These are phyloP conservation scores for Lentinula sp. DNA, from an alignment of 768 basidiomycete genomes.

Conservation along the genomic window DNA sequence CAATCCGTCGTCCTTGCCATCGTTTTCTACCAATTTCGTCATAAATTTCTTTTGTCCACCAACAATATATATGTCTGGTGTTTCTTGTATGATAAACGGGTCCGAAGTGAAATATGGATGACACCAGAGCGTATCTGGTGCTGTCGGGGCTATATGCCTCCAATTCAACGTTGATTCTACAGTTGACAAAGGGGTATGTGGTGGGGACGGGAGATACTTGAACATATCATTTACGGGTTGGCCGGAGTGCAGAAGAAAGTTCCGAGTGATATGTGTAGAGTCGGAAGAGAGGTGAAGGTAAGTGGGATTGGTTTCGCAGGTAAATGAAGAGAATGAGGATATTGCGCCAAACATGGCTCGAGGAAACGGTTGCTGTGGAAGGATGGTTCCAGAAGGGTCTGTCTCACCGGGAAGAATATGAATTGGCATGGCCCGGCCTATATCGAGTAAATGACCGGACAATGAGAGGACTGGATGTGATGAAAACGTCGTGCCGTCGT, in stretches of 20 bases:
- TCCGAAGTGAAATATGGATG: constrained; percentile 87
- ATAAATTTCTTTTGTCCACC: constrained; percentile 85
- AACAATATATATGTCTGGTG: constrained; percentile 89
- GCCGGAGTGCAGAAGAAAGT: constrained; percentile 81
- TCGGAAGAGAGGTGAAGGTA: constrained; percentile 59
- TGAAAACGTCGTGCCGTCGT: constrained; percentile 63
- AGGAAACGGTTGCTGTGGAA: constrained; percentile 93
- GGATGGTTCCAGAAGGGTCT: constrained; percentile 83
- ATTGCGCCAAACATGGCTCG: constrained; percentile 81
- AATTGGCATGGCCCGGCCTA: constrained; percentile 73
- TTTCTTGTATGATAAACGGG: constrained; percentile 82
- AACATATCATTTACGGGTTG: constrained; percentile 94
- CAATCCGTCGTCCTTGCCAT: constrained; percentile 26
- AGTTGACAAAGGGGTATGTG: constrained; percentile 66
- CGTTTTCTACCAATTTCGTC: constrained; percentile 56
- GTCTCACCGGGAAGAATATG: constrained; percentile 84
- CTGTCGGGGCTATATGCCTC: constrained; percentile 98
- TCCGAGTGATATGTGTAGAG: constrained; percentile 31
- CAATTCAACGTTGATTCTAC: constrained; percentile 79
- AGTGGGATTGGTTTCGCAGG: constrained; percentile 83
- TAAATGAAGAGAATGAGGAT: constrained; percentile 55
- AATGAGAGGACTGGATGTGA: constrained; percentile 70
- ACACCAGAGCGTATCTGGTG: constrained; percentile 98
- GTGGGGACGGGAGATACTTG: constrained; percentile 79
- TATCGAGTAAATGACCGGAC: constrained; percentile 65